Base-by-base conservation (phyloP, 2,329 filamentous ascomycete species). In the Metarhizium robertsii region DNA sequence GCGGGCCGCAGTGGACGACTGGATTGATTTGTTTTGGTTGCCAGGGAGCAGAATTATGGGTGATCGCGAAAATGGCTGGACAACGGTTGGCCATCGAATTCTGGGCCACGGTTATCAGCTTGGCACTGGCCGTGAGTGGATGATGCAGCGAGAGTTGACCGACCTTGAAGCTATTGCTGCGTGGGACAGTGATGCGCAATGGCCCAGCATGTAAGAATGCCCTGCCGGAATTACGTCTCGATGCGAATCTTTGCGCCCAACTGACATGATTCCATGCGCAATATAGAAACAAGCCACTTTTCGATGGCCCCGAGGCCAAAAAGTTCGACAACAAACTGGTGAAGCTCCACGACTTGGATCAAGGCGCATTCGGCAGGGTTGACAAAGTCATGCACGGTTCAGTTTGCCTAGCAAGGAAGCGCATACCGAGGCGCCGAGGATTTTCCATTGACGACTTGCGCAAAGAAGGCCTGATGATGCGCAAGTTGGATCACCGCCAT, bases 391-490 rank as follows among this genome's bases (percentile, higher is more conserved):
- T 65, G 4, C 72, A 71, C 55, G 67, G 66, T 16, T 65, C 67
- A 8, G 72, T 79, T 50, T 71, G 67, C 50, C 68, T 78, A 55
- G 75, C 75, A 5, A 66, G 75, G 43, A 79, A 79, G 63, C 70
- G 71, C 60, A 72, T 76, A 55, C 57, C 62, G 34, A 68, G 67
- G 13, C 62, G 67, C 6, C 69, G 71, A 18, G 66, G 67, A 18
- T 65, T 69, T 43, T 69, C 68, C 4, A 68, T 78, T 14, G 69
- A 76, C 10, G 66, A 69, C 51, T 62, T 78, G 50, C 70, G 73
- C 48, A 70, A 74, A 57, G 75, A 79, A 62, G 73, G 73, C 32
- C 64, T 74, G 57, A 73, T 73, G 4, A 77, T 78, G 75, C 72
- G 75, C 56, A 71, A 71, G 56, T 67, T 79, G 8, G 70, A 71